Base-by-base conservation (phyloP, 345 rosid species). In the Murraya paniculata region DNA sequence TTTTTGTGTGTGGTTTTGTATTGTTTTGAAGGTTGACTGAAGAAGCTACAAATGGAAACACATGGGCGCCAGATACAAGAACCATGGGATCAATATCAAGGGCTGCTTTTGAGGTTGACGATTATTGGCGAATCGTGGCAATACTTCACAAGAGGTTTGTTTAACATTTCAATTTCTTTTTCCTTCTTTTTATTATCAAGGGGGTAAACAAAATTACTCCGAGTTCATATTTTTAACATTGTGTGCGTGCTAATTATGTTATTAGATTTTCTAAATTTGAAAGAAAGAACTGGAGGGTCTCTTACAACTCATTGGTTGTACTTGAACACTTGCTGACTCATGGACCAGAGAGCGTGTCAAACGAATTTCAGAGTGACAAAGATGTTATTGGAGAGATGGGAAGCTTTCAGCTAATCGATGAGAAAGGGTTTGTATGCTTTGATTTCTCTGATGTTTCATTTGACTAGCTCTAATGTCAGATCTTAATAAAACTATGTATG, bases 31-130 rank as follows among this genome's bases (percentile, higher is more conserved):
- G 98, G 80, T 85, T 93, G 92, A 88, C 92, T 56, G 99, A 93
- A 77, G 98, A 95, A 79, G 96, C 94, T 68, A 89, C 91, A 38
- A 88, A 82, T 77, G 92, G 90, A 68, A 88, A 89, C 72, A 82
- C 88, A 64, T 86, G 89, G 84, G 82, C 91, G 0, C 96, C 97
- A 30, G 93, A 95, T 64, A 76, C 92, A 19, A 85, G 84, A 22
- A 88, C 91, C 53, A 75, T 95, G 58, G 87, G 91, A 64, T 87
- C 87, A 36, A 93, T 95, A 81, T 95, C 99, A 41, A 90, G 84
- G 82, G 93, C 97, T 53, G 99, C 97, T 87, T 95, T 95, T 77
- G 99, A 95, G 81, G 83, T 93, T 16, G 99, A 93, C 81, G 93
- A 95, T 82, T 95, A 90, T 73, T 86, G 87, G 83, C 86, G 89